Conservation (phyloP, 306 rosid genomes). For the Sicyos baderoa region DNA sequence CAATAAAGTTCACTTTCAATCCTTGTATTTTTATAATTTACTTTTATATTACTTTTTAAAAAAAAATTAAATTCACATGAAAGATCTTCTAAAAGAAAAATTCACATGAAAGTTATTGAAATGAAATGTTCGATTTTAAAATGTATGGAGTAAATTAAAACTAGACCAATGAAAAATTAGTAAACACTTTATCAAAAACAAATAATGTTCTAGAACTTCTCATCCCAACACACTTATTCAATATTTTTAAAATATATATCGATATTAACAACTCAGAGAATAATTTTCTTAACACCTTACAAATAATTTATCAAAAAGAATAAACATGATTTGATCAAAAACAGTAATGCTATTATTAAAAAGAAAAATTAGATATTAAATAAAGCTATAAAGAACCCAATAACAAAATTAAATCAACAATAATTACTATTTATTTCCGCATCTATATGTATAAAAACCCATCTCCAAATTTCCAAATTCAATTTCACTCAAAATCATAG, state of each 20-base stretch:
- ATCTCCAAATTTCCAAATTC: neutral
- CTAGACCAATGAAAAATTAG: neutral
- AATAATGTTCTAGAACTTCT: neutral
- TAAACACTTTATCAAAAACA: neutral
- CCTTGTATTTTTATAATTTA: too few species aligned
- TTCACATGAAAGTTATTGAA: too few species aligned
- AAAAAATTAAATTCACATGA: too few species aligned
- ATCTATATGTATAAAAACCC: neutral
- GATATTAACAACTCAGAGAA: neutral
- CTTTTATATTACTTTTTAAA: too few species aligned
- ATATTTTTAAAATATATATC: neutral
- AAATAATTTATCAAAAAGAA: neutral
- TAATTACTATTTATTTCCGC: too few species aligned
- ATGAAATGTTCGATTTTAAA: too few species aligned
- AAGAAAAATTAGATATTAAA: neutral
- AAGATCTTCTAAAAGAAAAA: too few species aligned
- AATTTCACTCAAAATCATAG: neutral
- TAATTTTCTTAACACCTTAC: neutral
- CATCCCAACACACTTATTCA: neutral
- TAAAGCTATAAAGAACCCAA: too few species aligned
- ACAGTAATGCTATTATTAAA: neutral
- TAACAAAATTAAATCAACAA: too few species aligned
- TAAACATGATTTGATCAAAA: neutral
- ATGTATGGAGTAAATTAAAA: too few species aligned
- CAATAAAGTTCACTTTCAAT: too few species aligned